Conservation (phyloP, 2,329 filamentous ascomycete genomes). For the Sodiomyces alkalinus region DNA sequence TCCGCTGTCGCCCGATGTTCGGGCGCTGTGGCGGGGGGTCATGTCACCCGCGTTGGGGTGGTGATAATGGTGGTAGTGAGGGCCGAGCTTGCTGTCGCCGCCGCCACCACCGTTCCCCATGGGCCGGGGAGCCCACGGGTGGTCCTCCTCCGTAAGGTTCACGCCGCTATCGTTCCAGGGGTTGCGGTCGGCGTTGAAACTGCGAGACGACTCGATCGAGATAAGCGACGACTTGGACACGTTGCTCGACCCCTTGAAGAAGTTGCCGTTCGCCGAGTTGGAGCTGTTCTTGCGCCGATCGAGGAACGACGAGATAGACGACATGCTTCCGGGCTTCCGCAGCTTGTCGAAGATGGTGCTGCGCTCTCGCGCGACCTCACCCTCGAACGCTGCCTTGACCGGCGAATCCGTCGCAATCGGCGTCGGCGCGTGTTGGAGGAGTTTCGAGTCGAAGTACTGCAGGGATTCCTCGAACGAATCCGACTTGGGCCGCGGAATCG, state of each 20-base stretch:
- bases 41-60: constrained; percentile 62
- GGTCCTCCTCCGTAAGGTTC: constrained; percentile 81
- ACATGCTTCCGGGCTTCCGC: constrained; percentile 87
- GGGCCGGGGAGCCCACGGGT: constrained; percentile 46
- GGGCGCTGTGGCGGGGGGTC: constrained; percentile 69
- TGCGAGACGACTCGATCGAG: constrained; percentile 88
- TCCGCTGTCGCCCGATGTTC: constrained; percentile 79
- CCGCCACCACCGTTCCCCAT: constrained; percentile 41
- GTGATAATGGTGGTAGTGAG: no score
- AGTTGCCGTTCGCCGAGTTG: constrained; percentile 62
- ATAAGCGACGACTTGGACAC: constrained; percentile 91
- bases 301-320: constrained; percentile 89
- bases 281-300: constrained; percentile 90
- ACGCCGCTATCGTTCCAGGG: constrained; percentile 97
- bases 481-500: constrained; percentile 95
- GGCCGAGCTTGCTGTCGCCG: constrained; percentile 44
- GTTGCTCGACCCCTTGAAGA: constrained; percentile 87
- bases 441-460: constrained; percentile 92
- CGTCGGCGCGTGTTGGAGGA: constrained; percentile 81
- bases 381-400: constrained; percentile 69
- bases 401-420: constrained; percentile 75
- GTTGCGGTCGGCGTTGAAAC: constrained; percentile 80
- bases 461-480: constrained; percentile 97
- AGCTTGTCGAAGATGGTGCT: constrained; percentile 82
- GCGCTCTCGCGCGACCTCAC: constrained; percentile 65